A percentile compares a stretch with the other conserved stretches of the same genome.
Evolutionary conservation across 371 early-diverging fungal species (phyloP).

Genomic region (Blakeslea trispora): DNA sequence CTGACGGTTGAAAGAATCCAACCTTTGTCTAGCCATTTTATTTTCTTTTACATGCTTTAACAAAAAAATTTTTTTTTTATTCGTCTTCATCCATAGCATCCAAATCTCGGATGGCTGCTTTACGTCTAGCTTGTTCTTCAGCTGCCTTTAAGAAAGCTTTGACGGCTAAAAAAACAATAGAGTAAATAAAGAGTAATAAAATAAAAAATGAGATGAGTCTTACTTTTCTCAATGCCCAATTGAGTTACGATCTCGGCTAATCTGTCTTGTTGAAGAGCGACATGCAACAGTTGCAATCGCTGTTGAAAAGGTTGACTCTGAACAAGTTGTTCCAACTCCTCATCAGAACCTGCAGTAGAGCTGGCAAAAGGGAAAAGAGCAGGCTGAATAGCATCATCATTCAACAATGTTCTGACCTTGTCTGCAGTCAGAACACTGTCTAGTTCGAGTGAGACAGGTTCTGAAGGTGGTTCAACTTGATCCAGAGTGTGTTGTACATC

Average conservation of each 20-base stretch:
- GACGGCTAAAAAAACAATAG: constrained; percentile 66
- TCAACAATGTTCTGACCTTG: constrained; percentile 56
- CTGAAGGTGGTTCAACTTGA: constrained; percentile 7
- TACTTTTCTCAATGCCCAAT: constrained; percentile 37
- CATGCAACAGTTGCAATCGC: constrained; percentile 63
- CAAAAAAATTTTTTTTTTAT: background rate
- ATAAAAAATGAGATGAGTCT: background rate
- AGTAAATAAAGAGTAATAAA: background rate
- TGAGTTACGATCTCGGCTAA: constrained; percentile 63
- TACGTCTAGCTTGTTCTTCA: constrained; percentile 59
- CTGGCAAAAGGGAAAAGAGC: constrained; percentile 71
- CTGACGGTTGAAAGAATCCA: constrained; percentile 10
- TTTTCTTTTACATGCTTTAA: constrained; percentile 26
- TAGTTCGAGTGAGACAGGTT: constrained; percentile 20
- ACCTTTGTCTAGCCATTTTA: constrained; percentile 18
- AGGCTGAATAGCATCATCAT: constrained; percentile 54
- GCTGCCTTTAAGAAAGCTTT: constrained; percentile 69
- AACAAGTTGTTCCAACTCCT: constrained; percentile 61
- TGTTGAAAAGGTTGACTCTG: constrained; percentile 73
- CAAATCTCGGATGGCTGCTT: constrained; percentile 31
- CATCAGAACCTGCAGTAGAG: constrained; percentile 46
- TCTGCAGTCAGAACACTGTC: constrained; percentile 56
- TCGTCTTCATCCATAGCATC: constrained; percentile 50
- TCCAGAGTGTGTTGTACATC: constrained; percentile 5
- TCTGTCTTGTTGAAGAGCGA: constrained; percentile 70